Percentiles rank a stretch among this genome's conserved stretches.
Evolutionary conservation across 169 alveolate species (phyloP).

Genomic region (Plasmodium ovale): DNA sequence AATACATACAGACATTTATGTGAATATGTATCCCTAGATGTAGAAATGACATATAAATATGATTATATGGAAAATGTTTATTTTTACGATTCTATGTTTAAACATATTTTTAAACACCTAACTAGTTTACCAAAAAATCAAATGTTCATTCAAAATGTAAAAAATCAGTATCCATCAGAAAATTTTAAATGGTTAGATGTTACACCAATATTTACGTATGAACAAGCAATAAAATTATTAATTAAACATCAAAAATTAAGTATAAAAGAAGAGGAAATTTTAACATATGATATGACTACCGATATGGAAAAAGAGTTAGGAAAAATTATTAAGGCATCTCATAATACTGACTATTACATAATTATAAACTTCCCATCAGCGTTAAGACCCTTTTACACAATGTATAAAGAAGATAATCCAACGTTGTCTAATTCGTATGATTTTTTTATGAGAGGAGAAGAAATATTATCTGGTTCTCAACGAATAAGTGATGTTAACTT

Average conservation of each 20-base stretch:
- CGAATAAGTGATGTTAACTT: constrained; percentile 97
- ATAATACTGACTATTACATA: constrained; percentile 97
- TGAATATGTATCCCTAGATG: constrained; percentile 99
- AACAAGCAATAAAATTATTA: constrained; percentile 86
- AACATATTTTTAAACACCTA: constrained; percentile 92
- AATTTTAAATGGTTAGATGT: constrained; percentile 61
- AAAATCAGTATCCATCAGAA: constrained; percentile 70
- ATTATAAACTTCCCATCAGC: constrained; percentile 96
- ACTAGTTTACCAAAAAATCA: constrained; percentile 54
- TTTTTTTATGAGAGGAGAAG: constrained; percentile 99
- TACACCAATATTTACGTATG: constrained; percentile 71
- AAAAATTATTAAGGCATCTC: constrained; percentile 94
- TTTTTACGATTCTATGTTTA: constrained; percentile 92
- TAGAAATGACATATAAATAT: constrained; percentile 97
- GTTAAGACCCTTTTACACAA: constrained; percentile 99
- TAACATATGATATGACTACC: constrained; percentile 93
- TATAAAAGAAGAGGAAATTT: constrained; percentile 87
- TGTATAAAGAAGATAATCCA: constrained; percentile 92
- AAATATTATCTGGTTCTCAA: constrained; percentile 99
- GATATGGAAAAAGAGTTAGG: constrained; percentile 97
- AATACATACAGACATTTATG: constrained; percentile 99
- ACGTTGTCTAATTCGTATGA: constrained; percentile 96
- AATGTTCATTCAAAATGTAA: constrained; percentile 41
- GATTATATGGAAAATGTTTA: constrained; percentile 97
- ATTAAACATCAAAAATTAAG: constrained; percentile 78